Conservation (phyloP, 768 basidiomycete species). For the Calocybe gangraenosa region DNA sequence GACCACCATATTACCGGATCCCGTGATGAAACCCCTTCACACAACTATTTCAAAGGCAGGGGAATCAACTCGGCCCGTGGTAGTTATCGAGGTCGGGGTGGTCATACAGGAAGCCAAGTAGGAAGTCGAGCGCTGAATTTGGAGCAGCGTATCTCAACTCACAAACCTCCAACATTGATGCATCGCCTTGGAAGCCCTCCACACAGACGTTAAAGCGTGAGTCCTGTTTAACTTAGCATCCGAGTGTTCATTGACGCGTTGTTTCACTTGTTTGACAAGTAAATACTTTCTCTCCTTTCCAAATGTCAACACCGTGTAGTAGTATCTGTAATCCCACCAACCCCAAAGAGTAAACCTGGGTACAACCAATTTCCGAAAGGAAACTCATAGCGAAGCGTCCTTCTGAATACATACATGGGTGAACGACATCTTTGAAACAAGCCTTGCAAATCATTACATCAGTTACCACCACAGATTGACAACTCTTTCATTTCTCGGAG, state of each 20-base stretch:
- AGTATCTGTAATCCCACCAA: too few species aligned
- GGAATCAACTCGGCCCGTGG: not conserved
- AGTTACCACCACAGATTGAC: slow-evolving; percentile 80
- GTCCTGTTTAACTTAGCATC: not conserved
- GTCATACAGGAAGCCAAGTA: slow-evolving; percentile 1
- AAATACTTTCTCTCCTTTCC: not conserved
- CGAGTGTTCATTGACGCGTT: not conserved
- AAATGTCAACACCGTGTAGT: too few species aligned
- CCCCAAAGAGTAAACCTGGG: too few species aligned
- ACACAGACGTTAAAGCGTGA: slow-evolving; percentile 1
- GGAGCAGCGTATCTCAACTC: slow-evolving; percentile 23
- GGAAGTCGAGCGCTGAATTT: slow-evolving; percentile 9
- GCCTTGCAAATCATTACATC: too few species aligned
- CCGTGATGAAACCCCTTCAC: slow-evolving; percentile 4
- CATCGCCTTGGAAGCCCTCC: slow-evolving; percentile 14
- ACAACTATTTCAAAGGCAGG: not conserved
- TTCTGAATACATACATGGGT: too few species aligned
- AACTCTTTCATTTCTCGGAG: slow-evolving; percentile 95
- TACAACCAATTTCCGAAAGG: too few species aligned
- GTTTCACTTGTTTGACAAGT: not conserved
- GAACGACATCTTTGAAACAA: too few species aligned
- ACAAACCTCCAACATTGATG: slow-evolving; percentile 17
- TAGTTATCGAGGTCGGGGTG: slow-evolving; percentile 14
- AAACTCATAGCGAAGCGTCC: too few species aligned
- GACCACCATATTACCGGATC: slow-evolving; percentile 4